A percentile compares a stretch with the other conserved stretches of the same genome.
These are phyloP conservation scores for Fraxinus nigra DNA, from an alignment of 305 asterid species.

Conservation along the genomic window DNA sequence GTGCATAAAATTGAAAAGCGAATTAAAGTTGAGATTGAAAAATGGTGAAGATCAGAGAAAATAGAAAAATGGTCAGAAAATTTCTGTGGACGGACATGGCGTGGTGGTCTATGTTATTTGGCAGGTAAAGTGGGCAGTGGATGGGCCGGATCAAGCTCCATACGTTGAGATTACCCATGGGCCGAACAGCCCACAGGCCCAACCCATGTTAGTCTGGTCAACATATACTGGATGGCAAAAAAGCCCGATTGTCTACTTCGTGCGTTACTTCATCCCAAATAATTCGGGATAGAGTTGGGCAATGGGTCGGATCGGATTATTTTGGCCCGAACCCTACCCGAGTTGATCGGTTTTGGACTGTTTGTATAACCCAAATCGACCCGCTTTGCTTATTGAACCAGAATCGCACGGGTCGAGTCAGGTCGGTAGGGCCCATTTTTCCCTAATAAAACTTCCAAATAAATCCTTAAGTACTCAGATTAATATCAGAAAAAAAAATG, in stretches of 20 bases:
- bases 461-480: too few species aligned
- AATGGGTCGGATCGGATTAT: too few species aligned
- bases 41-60: constrained; percentile 18
- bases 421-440: too few species aligned
- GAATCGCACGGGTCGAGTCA: too few species aligned
- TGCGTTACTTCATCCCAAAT: neutral
- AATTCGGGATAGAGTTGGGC: neutral
- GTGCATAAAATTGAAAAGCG: neutral
- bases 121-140: neutral
- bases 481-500: too few species aligned
- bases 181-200: neutral
- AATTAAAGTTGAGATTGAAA: constrained; percentile 13
- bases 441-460: too few species aligned
- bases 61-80: constrained; percentile 17
- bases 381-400: too few species aligned
- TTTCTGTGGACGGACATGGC: neutral
- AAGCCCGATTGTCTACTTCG: neutral
- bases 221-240: neutral
- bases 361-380: too few species aligned
- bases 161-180: neutral
- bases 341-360: too few species aligned
- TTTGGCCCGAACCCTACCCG: too few species aligned
- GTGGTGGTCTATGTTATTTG: neutral
- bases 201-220: neutral
- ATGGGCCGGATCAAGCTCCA: constrained; percentile 1